A percentile compares a stretch with the other conserved stretches of the same genome.
phyloP scores from a whole-genome alignment of 805 yeast genomes.

The Candida qinlingensis region DNA sequence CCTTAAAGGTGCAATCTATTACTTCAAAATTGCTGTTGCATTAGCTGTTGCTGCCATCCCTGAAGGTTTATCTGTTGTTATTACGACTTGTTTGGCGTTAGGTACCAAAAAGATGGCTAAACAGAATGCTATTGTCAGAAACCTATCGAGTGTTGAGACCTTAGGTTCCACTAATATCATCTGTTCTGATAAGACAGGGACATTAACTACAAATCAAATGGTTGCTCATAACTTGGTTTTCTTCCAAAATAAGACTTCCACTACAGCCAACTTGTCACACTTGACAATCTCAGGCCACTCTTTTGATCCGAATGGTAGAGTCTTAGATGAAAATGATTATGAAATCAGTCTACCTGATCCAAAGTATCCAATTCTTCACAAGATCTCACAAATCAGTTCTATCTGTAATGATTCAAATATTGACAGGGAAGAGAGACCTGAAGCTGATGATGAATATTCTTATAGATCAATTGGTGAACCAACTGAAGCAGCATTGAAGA shows the following conservation, averaged over 20 bases:
- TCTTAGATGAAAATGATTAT: slow-evolving; percentile 22
- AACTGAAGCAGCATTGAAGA: slow-evolving; percentile 49
- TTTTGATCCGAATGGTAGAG: slow-evolving; percentile 25
- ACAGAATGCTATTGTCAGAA: slow-evolving; percentile 42
- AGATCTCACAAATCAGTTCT: slow-evolving; percentile 25
- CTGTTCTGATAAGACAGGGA: slow-evolving; percentile 42
- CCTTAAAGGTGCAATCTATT: slow-evolving; percentile 40
- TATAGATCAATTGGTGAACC: slow-evolving; percentile 43
- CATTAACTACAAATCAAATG: slow-evolving; percentile 49
- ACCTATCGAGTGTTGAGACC: slow-evolving; percentile 48
- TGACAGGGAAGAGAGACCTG: slow-evolving; percentile 5
- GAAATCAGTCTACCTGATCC: slow-evolving; percentile 30
- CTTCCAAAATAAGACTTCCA: slow-evolving; percentile 25
- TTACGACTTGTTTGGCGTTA: slow-evolving; percentile 44
- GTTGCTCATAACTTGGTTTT: slow-evolving; percentile 30
- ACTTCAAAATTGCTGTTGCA: slow-evolving; percentile 45
- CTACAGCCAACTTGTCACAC: slow-evolving; percentile 14
- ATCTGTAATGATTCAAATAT: slow-evolving; percentile 35
- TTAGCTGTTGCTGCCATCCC: slow-evolving; percentile 50
- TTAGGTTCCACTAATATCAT: slow-evolving; percentile 50
- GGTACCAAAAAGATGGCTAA: slow-evolving; percentile 46
- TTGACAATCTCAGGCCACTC: slow-evolving; percentile 37
- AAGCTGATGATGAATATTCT: slow-evolving; percentile 27
- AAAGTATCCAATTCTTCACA: slow-evolving; percentile 29
- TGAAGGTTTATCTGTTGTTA: slow-evolving; percentile 48